phyloP scores from a whole-genome alignment of 805 yeast species.

The Kluyveromyces lactis region DNA sequence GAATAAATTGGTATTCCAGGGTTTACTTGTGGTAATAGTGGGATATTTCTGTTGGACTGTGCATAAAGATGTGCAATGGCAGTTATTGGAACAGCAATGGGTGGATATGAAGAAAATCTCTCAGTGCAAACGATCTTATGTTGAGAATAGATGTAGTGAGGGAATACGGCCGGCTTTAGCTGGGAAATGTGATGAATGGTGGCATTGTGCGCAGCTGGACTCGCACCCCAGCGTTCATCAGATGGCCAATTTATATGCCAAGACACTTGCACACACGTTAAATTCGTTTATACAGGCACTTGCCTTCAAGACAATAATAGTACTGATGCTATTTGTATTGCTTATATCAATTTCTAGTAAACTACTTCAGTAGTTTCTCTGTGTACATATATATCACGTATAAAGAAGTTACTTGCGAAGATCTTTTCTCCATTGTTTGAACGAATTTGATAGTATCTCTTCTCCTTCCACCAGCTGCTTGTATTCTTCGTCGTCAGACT shows the following conservation, averaged over 20 bases:
- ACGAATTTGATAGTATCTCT: constrained; percentile 39
- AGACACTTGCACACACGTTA: constrained; percentile 72
- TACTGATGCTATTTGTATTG: background rate
- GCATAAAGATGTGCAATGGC: constrained; percentile 59
- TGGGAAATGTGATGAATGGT: constrained; percentile 62
- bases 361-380: no score
- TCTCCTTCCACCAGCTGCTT: constrained; percentile 32
- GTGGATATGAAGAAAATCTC: constrained; percentile 55
- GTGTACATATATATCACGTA: no score
- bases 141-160: constrained; percentile 62
- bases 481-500: constrained; percentile 29
- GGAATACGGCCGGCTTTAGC: constrained; percentile 66
- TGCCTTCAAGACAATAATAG: constrained; percentile 1
- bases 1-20: background rate
- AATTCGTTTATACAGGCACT: constrained; percentile 61
- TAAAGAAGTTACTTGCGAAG: constrained; percentile 6
- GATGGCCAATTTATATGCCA: constrained; percentile 66
- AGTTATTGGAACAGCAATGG: constrained; percentile 50
- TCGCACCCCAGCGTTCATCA: constrained; percentile 63
- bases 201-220: constrained; percentile 56
- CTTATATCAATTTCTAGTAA: background rate
- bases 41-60: constrained; percentile 23
- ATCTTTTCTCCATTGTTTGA: constrained; percentile 44
- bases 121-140: constrained; percentile 58
- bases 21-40: background rate